Evolutionary conservation across 2,329 filamentous ascomycete species (phyloP), one percentile per base, ranked within the genome.

Genomic region (Trichophyton verrucosum): DNA sequence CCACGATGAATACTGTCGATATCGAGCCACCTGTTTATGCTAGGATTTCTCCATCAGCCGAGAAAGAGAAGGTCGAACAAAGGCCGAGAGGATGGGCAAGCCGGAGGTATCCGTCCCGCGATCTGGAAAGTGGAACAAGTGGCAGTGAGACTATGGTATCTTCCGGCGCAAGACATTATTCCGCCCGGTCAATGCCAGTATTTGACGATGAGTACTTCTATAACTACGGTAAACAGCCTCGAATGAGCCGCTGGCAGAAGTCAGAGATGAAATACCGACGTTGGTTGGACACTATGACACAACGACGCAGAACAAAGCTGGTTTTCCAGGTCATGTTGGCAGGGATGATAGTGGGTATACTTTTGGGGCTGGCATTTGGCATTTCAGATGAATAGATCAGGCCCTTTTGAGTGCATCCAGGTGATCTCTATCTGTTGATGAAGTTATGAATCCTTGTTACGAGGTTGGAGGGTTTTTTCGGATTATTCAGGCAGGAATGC

Each of bases 291-390:
- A 17, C 24, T 8, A 46, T 47, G 57, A 47, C 40, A 6, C 57
- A 49, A 17, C 40, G 57, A 13, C 57, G 57, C 40, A 59, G 42
- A 49, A 59, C 44, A 20, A 49, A 47, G 27, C 44, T 59, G 40
- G 57, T 46, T 15, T 44, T 59, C 30, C 40, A 59, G 11, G 24
- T 59, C 8, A 30, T 59, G 57, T 51, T 59, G 57, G 57, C 57
- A 20, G 57, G 57, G 20, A 46, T 59, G 57, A 59, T 49, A 11
- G 57, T 59, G 40, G 57, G 57, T 33, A 59, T 59, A 5, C 17
- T 59, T n/a, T 20, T 59, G 24, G 57, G 57, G 4, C 42, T 59
- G 22, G 40, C 57, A 33, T 59, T 59, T 49, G 57, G 57, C n/a
- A 44, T 57, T 44, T 17, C 51, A 3, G 51, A 55, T 33, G 51